These are phyloP conservation scores for Penicillium sp. DNA, from an alignment of 2,329 filamentous ascomycete genomes.

Conservation along the genomic window DNA sequence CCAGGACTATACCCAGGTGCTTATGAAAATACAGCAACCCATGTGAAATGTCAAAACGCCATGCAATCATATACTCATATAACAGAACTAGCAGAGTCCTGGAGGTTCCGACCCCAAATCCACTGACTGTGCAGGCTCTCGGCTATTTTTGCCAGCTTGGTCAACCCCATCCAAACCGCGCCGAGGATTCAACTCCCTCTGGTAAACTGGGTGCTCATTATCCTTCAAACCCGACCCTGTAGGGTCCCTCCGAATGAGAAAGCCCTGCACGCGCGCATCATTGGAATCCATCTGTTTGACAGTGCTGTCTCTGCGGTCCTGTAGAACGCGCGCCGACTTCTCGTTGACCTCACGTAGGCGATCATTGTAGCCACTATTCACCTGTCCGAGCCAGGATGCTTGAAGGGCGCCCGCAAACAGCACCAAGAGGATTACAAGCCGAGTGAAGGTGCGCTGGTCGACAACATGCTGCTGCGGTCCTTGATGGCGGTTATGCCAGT, in stretches of 20 bases:
- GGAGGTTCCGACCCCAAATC: not conserved
- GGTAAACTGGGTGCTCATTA: conserved; percentile 42
- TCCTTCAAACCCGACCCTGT: conserved; percentile 45
- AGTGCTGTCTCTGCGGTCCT: conserved; percentile 51
- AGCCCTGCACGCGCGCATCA: conserved; percentile 70
- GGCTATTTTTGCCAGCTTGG: not conserved
- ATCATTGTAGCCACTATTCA: conserved; percentile 62
- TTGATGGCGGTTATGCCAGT: conserved; percentile 62
- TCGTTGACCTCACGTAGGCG: conserved; percentile 65
- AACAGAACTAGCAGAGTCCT: not conserved
- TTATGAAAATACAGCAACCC: not conserved
- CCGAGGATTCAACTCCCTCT: conserved; percentile 27
- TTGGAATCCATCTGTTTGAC: conserved; percentile 45
- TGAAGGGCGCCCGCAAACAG: conserved; percentile 70
- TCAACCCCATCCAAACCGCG: not conserved
- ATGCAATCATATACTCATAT: not conserved
- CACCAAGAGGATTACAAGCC: conserved; percentile 67
- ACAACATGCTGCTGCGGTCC: conserved; percentile 53
- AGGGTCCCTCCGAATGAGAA: conserved; percentile 70
- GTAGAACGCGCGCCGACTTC: conserved; percentile 57
- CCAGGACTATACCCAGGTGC: not conserved
- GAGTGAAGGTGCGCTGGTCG: conserved; percentile 74
- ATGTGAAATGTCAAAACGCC: not conserved
- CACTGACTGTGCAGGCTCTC: not conserved
- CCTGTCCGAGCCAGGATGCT: conserved; percentile 63